Percentiles rank a stretch among this genome's conserved stretches.
phyloP scores from a whole-genome alignment of 371 early-diverging fungal genomes.

The Lichtheimia corymbifera region DNA sequence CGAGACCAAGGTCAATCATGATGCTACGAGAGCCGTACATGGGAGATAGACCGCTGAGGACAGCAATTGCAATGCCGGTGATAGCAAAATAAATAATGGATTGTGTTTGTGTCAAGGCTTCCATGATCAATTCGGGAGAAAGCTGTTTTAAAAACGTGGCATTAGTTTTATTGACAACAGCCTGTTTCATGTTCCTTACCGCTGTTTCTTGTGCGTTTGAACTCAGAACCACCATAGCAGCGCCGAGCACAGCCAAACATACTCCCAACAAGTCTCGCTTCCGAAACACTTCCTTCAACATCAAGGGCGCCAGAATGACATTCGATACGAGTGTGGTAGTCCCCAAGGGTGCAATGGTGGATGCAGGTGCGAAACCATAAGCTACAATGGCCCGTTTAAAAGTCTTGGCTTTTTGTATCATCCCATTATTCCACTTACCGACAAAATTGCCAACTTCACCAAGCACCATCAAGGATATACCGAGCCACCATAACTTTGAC shows the following conservation, averaged over 20 bases:
- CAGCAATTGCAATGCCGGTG: constrained; percentile 38
- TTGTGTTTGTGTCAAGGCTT: constrained; percentile 58
- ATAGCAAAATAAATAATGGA: constrained; percentile 63
- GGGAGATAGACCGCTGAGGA: constrained; percentile 54
- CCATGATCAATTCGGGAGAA: constrained; percentile 63
- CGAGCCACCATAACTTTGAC: constrained; percentile 74
- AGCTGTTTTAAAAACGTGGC: constrained; percentile 34
- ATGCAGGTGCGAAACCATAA: constrained; percentile 83
- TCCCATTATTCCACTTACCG: constrained; percentile 21
- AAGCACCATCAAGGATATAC: constrained; percentile 73
- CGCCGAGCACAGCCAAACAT: constrained; percentile 68
- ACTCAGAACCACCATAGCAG: constrained; percentile 67
- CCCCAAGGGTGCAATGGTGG: constrained; percentile 79
- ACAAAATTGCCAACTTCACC: constrained; percentile 71
- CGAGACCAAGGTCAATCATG: constrained; percentile 70
- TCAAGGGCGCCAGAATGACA: constrained; percentile 73
- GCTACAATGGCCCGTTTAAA: constrained; percentile 32
- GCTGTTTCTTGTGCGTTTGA: constrained; percentile 62
- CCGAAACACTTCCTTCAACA: constrained; percentile 70
- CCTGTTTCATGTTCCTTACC: constrained; percentile 30
- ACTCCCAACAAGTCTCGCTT: constrained; percentile 70
- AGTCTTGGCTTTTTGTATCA: too few relatives aligned
- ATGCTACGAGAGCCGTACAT: constrained; percentile 60
- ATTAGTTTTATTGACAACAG: constrained; percentile 6
- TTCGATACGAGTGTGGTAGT: constrained; percentile 74